phyloP scores from a whole-genome alignment of 148 eudicot genomes.

The Polygonum maritimum region DNA sequence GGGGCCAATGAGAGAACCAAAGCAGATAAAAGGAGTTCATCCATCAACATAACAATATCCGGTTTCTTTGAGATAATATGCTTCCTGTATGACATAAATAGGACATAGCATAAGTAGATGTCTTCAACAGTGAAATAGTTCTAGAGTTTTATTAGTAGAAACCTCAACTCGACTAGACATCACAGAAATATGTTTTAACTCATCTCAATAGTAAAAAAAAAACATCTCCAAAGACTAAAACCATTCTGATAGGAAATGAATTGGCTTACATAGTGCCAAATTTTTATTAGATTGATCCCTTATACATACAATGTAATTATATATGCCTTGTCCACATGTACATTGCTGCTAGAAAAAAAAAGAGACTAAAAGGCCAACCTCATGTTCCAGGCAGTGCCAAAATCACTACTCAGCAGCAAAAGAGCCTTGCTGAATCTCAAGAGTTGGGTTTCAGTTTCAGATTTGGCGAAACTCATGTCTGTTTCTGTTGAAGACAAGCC shows the following conservation, averaged over 20 bases:
- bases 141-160: background rate
- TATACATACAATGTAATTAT: background rate
- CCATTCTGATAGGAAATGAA: background rate
- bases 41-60: slow-evolving; percentile 19
- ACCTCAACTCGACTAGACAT: background rate
- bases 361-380: slow-evolving; percentile 31
- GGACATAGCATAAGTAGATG: slow-evolving; percentile 1
- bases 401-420: slow-evolving; percentile 70
- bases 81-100: slow-evolving; percentile 43
- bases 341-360: background rate
- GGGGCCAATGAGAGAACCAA: slow-evolving; percentile 80
- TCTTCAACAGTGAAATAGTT: background rate
- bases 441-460: slow-evolving; percentile 38
- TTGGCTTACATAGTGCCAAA: background rate
- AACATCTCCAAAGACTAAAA: background rate
- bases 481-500: slow-evolving; percentile 9
- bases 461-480: slow-evolving; percentile 12
- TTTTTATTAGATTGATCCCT: background rate
- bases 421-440: slow-evolving; percentile 81
- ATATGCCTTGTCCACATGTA: background rate
- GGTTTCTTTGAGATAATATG: slow-evolving; percentile 43
- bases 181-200: background rate
- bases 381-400: slow-evolving; percentile 89
- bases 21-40: slow-evolving; percentile 52
- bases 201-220: background rate